These are phyloP conservation scores for Cladosporium austrohemisphaericum DNA, from an alignment of 2,329 filamentous ascomycete species.

Conservation along the genomic window DNA sequence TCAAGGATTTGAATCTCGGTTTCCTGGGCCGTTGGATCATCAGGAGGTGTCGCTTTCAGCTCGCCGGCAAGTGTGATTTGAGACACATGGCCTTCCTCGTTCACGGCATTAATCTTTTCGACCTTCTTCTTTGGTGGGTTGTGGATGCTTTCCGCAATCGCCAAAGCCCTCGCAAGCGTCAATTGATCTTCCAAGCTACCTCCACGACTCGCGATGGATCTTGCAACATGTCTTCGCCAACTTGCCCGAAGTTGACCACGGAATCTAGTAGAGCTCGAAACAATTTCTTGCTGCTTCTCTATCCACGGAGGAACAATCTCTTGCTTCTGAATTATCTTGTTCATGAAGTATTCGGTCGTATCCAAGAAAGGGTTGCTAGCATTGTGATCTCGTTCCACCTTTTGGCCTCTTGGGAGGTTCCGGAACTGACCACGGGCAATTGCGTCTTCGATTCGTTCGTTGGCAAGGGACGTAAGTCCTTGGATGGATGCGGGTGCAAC, in stretches of 20 bases:
- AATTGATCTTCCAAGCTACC: constrained; percentile 73
- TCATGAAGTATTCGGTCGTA: constrained; percentile 96
- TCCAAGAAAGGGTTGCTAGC: constrained; percentile 87
- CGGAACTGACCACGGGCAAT: constrained; percentile 88
- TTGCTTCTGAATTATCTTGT: constrained; percentile 95
- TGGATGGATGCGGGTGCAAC: constrained; percentile 69
- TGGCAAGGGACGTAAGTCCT: constrained; percentile 78
- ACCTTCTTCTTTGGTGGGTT: constrained; percentile 52
- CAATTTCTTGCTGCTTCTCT: constrained; percentile 92
- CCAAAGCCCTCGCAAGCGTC: constrained; percentile 66
- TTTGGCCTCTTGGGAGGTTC: constrained; percentile 75
- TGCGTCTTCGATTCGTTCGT: constrained; percentile 89
- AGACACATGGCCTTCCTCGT: constrained; percentile 46
- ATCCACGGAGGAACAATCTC: constrained; percentile 97
- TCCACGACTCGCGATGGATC: constrained; percentile 72
- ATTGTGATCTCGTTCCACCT: constrained; percentile 74
- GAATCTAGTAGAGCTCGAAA: constrained; percentile 65
- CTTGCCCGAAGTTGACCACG: constrained; percentile 70
- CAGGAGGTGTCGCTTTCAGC: constrained; percentile 32
- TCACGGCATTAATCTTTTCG: constrained; percentile 44
- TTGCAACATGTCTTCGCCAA: constrained; percentile 78
- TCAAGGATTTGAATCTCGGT: constrained; percentile 38
- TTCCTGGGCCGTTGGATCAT: constrained; percentile 16
- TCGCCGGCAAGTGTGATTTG: constrained; percentile 47
- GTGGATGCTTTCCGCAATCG: constrained; percentile 62